Evolutionary conservation across 2,329 filamentous ascomycete species (phyloP), one percentile per base, ranked within the genome.

Genomic region (Alternaria sp.): DNA sequence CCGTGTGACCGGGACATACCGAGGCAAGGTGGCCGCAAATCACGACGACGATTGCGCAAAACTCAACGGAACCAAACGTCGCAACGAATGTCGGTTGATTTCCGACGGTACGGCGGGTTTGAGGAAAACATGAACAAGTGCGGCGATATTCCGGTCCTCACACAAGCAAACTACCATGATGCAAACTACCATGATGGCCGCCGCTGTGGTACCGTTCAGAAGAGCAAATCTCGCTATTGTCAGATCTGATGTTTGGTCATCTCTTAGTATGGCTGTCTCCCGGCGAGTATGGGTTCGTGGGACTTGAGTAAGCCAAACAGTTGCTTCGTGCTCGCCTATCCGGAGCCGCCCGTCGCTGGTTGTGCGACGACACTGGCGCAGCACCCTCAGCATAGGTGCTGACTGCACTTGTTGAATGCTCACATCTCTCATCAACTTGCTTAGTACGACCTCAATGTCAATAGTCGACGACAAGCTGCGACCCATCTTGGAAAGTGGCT

Each of bases 251-350:
- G 47, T 59, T 61, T 63, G 51, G 37, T 51, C 20, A 25, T 45
- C 51, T 47, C 20, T 25, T 41, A 11, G 47, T 41, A 65, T 67
- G 63, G 46, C 18, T 20, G 7, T 46, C 53, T 43, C 63, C 64
- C 60, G 37, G 41, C 46, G 44, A 65, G 58, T 70, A 72, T 65
- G 67, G 63, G 65, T 68, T 69, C 58, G 67, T 69, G 64, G 54
- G 58, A 67, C 65, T 61, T 28, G 44, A 63, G 12, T 3, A 14
- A 47, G 26, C 44, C 49, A 44, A 50, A 21, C 46, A 54, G 23
- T 56, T 53, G 58, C 55, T 61, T 63, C 53, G 57, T 69, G 25
- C 46, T 62, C 45, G 51, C 47, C 23, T 53, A 65, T 55, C 64
- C 67, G 66, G 61, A 45, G 26, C 26, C 46, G 45, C 26, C 41